Percentiles rank a stretch among this genome's conserved stretches.
These are phyloP conservation scores for Fraxinus cuspidata DNA, from an alignment of 257 asterid genomes.

Conservation along the genomic window DNA sequence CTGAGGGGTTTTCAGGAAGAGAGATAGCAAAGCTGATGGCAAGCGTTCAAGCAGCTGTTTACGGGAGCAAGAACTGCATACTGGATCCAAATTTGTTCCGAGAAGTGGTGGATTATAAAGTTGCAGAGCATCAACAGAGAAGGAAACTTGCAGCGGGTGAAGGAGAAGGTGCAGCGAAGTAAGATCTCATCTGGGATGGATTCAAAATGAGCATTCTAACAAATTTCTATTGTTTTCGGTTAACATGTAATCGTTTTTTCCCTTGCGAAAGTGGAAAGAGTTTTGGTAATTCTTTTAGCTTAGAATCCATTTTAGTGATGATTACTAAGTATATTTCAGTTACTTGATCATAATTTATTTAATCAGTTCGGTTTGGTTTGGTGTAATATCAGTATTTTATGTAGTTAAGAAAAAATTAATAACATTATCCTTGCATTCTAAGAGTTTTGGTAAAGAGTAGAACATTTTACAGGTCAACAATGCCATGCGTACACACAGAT, in stretches of 20 bases:
- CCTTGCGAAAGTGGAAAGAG: conserved; percentile 25
- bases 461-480: too few relatives aligned
- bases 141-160: conserved; percentile 51
- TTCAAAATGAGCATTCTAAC: conserved; percentile 1
- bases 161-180: conserved; percentile 19
- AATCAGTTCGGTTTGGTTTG: background rate
- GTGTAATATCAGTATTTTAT: too few relatives aligned
- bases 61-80: conserved; percentile 76
- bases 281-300: conserved; percentile 24
- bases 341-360: background rate
- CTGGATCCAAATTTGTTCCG: conserved; percentile 73
- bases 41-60: conserved; percentile 92
- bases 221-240: conserved; percentile 22
- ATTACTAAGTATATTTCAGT: background rate
- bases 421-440: background rate
- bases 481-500: too few relatives aligned
- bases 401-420: too few relatives aligned
- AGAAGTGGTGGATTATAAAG: conserved; percentile 84
- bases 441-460: background rate
- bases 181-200: background rate
- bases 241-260: conserved; percentile 9
- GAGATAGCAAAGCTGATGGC: conserved; percentile 97
- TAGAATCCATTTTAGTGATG: background rate
- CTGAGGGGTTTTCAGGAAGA: conserved; percentile 85
- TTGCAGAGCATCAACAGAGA: conserved; percentile 95